A percentile compares a stretch with the other conserved stretches of the same genome.
phyloP scores from a whole-genome alignment of 1,284 basidiomycete genomes.

The Ustilago bromivora region DNA sequence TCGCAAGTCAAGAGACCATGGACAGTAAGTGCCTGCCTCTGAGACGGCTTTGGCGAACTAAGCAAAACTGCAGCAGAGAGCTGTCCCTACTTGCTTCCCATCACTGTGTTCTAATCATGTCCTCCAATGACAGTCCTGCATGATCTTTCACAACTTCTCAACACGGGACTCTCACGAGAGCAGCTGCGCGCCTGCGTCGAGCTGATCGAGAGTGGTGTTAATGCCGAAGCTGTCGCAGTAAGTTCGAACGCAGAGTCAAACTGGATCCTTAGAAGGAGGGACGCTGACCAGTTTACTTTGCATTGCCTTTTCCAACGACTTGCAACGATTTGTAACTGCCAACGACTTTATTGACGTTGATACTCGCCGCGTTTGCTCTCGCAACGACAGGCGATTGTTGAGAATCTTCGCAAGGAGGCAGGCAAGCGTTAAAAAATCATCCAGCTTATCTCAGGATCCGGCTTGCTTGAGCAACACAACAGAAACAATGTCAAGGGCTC shows the following conservation, averaged over 20 bases:
- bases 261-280: not conserved
- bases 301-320: not conserved
- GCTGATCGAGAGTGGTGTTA: conserved; percentile 86
- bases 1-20: conserved; percentile 36
- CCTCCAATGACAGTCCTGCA: conserved; percentile 75
- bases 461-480: not conserved
- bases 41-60: not conserved
- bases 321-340: not conserved
- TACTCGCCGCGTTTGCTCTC: not conserved
- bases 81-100: conserved; percentile 62
- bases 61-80: conserved; percentile 67
- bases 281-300: too few species aligned
- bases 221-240: conserved; percentile 86
- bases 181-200: conserved; percentile 83
- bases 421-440: conserved; percentile 16
- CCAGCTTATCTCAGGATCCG: not conserved
- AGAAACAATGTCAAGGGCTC: not conserved
- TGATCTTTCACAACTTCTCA: conserved; percentile 84
- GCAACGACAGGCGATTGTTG: conserved; percentile 25
- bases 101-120: conserved; percentile 73
- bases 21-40: conserved; percentile 53
- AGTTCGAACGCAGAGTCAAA: conserved; percentile 62
- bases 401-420: conserved; percentile 50
- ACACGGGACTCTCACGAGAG: conserved; percentile 83
- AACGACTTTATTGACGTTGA: not conserved